Evolutionary conservation across 345 rosid species (phyloP).

Genomic region (Pistacia integerrima): DNA sequence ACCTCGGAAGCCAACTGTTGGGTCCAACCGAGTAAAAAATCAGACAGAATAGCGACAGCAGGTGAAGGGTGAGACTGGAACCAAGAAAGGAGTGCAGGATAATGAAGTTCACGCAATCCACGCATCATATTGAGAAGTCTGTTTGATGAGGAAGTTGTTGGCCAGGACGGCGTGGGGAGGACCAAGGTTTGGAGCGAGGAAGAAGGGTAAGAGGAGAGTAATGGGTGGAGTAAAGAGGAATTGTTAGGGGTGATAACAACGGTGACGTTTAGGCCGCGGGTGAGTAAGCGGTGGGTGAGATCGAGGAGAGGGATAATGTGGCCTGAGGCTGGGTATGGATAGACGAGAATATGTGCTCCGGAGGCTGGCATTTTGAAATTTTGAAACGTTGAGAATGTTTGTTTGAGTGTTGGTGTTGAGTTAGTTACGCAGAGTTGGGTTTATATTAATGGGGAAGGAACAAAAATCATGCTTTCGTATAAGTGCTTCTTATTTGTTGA

Average conservation of each 20-base stretch:
- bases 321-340: conserved; percentile 60
- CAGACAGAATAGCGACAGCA: conserved; percentile 59
- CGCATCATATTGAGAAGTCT: conserved; percentile 18
- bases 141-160: neutral
- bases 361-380: neutral
- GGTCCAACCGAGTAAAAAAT: conserved; percentile 78
- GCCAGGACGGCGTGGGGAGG: conserved; percentile 28
- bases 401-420: neutral
- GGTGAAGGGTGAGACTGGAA: conserved; percentile 46
- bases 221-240: conserved; percentile 41
- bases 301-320: conserved; percentile 76
- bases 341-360: conserved; percentile 50
- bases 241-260: conserved; percentile 45
- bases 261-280: conserved; percentile 51
- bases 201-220: conserved; percentile 33
- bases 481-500: no score
- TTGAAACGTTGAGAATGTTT: neutral
- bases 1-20: conserved; percentile 43
- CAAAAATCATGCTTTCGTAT: neutral
- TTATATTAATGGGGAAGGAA: neutral
- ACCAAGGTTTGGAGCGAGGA: conserved; percentile 34
- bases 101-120: conserved; percentile 39
- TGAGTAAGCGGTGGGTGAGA: conserved; percentile 49
- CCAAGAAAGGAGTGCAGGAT: conserved; percentile 44
- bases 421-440: neutral